Evolutionary conservation across 1,284 basidiomycete species (phyloP).

Genomic region (Tremellales sp.): DNA sequence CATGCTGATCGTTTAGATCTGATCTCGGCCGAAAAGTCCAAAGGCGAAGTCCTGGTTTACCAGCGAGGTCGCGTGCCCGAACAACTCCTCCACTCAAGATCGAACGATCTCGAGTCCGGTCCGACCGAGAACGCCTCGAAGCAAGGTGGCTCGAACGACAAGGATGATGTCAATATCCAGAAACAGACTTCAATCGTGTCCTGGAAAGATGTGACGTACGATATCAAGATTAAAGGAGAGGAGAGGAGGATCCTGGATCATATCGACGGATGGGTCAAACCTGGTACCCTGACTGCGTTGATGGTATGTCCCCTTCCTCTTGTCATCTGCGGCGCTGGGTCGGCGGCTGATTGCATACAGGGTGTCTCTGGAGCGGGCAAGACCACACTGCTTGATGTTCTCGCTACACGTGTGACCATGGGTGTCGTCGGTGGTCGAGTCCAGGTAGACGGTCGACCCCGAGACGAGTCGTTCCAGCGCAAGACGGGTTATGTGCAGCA

Average conservation of each 20-base stretch:
- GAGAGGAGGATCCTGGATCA: conserved; percentile 63
- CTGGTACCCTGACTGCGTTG: conserved; percentile 66
- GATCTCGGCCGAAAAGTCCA: conserved; percentile 46
- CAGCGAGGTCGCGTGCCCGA: conserved; percentile 42
- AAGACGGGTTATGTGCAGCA: conserved; percentile 47
- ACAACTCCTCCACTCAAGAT: conserved; percentile 6
- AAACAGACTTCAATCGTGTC: conserved; percentile 43
- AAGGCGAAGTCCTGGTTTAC: conserved; percentile 52
- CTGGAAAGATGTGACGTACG: conserved; percentile 52
- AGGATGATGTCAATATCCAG: conserved; percentile 26
- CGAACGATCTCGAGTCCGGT: background rate
- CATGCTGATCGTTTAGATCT: conserved; percentile 33
- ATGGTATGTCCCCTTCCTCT: conserved; percentile 23
- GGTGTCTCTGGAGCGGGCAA: conserved; percentile 42
- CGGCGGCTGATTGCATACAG: too few relatives aligned
- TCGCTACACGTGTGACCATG: conserved; percentile 42
- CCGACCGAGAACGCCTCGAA: conserved; percentile 8
- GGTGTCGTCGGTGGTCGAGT: conserved; percentile 44
- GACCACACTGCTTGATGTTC: conserved; percentile 45
- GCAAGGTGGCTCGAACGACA: background rate
- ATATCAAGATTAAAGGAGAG: conserved; percentile 56
- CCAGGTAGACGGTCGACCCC: conserved; percentile 66
- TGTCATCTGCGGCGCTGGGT: background rate
- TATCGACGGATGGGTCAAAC: conserved; percentile 72
- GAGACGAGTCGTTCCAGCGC: conserved; percentile 60